A percentile compares a stretch with the other conserved stretches of the same genome.
Evolutionary conservation across 1,284 basidiomycete species (phyloP).

Genomic region (Peniophora sp.): DNA sequence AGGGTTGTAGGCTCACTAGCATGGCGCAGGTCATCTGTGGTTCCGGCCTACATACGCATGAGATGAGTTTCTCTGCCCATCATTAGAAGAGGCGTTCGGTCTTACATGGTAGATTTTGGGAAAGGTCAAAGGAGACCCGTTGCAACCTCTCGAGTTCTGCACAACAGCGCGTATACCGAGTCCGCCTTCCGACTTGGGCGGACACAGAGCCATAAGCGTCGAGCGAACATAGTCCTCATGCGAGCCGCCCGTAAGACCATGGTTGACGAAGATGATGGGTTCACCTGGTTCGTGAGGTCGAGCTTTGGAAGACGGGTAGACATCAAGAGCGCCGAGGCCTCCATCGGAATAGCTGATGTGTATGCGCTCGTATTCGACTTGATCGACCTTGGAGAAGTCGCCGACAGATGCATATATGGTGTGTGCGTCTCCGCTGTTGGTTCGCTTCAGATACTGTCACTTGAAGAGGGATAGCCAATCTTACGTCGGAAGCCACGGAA

Average conservation of each 20-base stretch:
- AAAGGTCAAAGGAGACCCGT: conserved; percentile 17
- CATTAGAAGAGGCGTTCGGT: not conserved
- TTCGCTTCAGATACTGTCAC: not conserved
- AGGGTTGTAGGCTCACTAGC: conserved; percentile 4
- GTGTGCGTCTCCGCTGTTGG: conserved; percentile 16
- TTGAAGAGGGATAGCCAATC: not conserved
- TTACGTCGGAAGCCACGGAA: conserved; percentile 21
- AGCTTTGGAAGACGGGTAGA: conserved; percentile 15
- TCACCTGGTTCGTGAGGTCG: conserved; percentile 10
- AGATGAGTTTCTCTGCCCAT: no score
- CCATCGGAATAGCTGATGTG: conserved; percentile 12
- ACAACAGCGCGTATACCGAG: conserved; percentile 18
- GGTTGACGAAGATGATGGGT: conserved; percentile 17
- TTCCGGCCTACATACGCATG: conserved; percentile 16
- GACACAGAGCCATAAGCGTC: conserved; percentile 12
- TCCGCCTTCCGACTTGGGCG: conserved; percentile 7
- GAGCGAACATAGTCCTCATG: conserved; percentile 22
- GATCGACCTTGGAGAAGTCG: conserved; percentile 17
- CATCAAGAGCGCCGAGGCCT: conserved; percentile 19
- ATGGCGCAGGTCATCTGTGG: conserved; percentile 19
- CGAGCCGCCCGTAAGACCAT: conserved; percentile 23
- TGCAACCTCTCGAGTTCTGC: conserved; percentile 21
- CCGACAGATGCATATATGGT: conserved; percentile 18
- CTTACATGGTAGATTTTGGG: conserved; percentile 20
- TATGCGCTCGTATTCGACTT: conserved; percentile 12